Conservation (phyloP, 2,329 filamentous ascomycete genomes). For the Colletotrichum sp. region DNA sequence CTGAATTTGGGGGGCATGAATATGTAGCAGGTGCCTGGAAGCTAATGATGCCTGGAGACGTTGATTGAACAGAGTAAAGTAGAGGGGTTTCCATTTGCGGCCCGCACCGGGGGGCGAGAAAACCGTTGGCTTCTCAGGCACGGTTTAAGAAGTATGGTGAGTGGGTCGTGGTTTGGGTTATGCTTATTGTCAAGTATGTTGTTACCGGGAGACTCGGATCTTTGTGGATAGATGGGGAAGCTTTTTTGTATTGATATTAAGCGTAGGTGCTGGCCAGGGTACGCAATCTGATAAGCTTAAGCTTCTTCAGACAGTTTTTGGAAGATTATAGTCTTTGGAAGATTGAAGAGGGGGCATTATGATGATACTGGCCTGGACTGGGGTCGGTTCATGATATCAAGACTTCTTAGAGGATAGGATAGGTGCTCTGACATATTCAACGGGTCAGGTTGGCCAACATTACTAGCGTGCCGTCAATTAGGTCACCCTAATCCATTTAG, state of each 20-base stretch:
- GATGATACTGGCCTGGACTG: not conserved
- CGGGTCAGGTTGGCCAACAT: rapidly evolving
- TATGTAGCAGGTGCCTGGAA: not conserved
- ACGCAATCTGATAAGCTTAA: not conserved
- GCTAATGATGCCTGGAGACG: not conserved
- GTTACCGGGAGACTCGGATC: not conserved
- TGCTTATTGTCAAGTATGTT: not conserved
- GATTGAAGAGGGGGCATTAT: not conserved
- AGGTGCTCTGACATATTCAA: not conserved
- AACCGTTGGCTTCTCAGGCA: not conserved
- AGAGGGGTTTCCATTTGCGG: not conserved
- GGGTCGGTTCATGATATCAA: not conserved
- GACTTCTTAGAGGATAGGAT: rapidly evolving
- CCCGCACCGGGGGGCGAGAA: not conserved
- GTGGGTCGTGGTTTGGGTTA: not conserved
- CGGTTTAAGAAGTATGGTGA: not conserved
- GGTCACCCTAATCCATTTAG: rapidly evolving
- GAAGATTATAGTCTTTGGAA: not conserved
- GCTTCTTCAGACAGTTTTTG: not conserved
- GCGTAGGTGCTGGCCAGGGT: not conserved
- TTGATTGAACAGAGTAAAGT: not conserved
- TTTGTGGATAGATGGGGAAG: not conserved
- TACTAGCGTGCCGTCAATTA: rapidly evolving
- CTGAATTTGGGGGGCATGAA: not conserved
- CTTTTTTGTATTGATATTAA: not conserved